A percentile compares a stretch with the other conserved stretches of the same genome.
Evolutionary conservation across 2,329 filamentous ascomycete species (phyloP).

Genomic region (Aplosporella prunicola): DNA sequence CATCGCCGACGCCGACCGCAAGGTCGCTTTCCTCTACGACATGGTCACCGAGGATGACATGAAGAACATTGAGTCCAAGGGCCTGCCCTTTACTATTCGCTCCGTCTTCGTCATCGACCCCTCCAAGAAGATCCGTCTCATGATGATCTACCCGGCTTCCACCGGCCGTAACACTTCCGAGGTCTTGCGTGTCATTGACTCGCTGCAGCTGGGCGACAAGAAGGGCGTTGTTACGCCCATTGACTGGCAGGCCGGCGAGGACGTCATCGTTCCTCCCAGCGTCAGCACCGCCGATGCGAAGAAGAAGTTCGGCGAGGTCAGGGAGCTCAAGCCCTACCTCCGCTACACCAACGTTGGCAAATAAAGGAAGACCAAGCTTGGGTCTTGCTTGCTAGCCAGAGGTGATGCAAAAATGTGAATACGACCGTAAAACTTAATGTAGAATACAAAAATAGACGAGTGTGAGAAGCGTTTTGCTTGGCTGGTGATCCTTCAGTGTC

Average conservation of each 20-base stretch:
- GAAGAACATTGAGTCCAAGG: slow-evolving; percentile 50
- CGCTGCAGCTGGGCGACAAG: slow-evolving; percentile 49
- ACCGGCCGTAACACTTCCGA: slow-evolving; percentile 49
- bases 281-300: slow-evolving; percentile 51
- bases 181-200: slow-evolving; percentile 43
- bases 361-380: too few relatives aligned
- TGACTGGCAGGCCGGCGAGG: slow-evolving; percentile 50
- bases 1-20: slow-evolving; percentile 44
- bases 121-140: slow-evolving; percentile 54
- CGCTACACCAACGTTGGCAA: slow-evolving; percentile 37
- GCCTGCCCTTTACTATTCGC: slow-evolving; percentile 54
- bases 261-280: slow-evolving; percentile 52
- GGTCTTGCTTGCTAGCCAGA: too few relatives aligned
- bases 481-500: too few relatives aligned
- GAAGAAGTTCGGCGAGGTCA: slow-evolving; percentile 50
- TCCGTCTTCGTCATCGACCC: slow-evolving; percentile 58
- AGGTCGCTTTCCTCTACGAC: slow-evolving; percentile 43
- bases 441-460: too few relatives aligned
- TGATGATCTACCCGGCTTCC: slow-evolving; percentile 53
- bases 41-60: slow-evolving; percentile 47
- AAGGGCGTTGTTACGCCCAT: slow-evolving; percentile 52
- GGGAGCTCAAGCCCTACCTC: slow-evolving; percentile 54
- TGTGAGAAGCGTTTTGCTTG: too few relatives aligned
- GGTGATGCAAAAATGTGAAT: too few relatives aligned
- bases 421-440: too few relatives aligned